Conservation (phyloP, 495 filamentous ascomycete species). For the Terfezia boudieri region DNA sequence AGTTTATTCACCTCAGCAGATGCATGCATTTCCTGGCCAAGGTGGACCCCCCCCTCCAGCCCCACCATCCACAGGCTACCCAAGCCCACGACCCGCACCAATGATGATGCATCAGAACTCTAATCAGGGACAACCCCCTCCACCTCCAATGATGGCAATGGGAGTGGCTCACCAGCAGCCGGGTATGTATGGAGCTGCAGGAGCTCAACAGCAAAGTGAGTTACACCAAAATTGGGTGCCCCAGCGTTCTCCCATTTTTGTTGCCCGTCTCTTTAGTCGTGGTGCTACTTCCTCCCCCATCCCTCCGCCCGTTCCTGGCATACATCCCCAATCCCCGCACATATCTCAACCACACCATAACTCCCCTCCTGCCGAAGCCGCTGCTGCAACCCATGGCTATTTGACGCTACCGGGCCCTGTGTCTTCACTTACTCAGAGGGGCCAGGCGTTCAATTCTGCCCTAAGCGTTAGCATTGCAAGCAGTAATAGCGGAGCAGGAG, state of each 20-base stretch:
- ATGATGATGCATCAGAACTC: slow-evolving; percentile 46
- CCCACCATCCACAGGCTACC: slow-evolving; percentile 34
- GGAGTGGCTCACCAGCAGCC: slow-evolving; percentile 18
- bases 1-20: slow-evolving; percentile 45
- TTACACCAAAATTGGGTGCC: slow-evolving; percentile 15
- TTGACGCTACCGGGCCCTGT: slow-evolving; percentile 5
- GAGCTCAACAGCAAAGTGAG: slow-evolving; percentile 19
- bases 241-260: slow-evolving; percentile 15
- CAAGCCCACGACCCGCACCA: slow-evolving; percentile 40
- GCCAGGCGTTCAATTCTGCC: slow-evolving; percentile 9
- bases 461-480: slow-evolving; percentile 4
- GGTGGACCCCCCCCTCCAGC: slow-evolving; percentile 32
- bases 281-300: slow-evolving; percentile 8
- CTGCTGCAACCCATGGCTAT: slow-evolving; percentile 8
- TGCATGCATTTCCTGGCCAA: slow-evolving; percentile 34
- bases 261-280: slow-evolving; percentile 8
- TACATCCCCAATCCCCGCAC: slow-evolving; percentile 8
- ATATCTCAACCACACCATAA: slow-evolving; percentile 8
- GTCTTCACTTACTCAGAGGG: slow-evolving; percentile 14
- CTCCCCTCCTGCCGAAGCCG: slow-evolving; percentile 12
- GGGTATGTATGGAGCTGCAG: slow-evolving; percentile 17
- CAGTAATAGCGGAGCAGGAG: slow-evolving; percentile 1
- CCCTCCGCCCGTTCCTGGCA: slow-evolving; percentile 10
- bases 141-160: slow-evolving; percentile 20
- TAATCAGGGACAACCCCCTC: slow-evolving; percentile 15